phyloP scores from a whole-genome alignment of 2,329 filamentous ascomycete genomes.

The Curvularia sp. region DNA sequence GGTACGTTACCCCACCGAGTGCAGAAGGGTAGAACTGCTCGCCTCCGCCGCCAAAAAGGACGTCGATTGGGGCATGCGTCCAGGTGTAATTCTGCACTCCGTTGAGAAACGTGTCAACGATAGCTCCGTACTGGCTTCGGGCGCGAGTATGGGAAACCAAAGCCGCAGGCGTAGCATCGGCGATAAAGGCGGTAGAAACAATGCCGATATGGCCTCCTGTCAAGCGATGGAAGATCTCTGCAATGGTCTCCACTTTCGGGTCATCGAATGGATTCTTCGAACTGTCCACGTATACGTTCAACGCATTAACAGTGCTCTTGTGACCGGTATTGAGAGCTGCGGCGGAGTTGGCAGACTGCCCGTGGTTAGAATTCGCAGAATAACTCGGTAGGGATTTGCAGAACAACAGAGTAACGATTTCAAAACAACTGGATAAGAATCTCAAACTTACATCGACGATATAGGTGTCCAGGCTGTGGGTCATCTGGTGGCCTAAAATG shows the following conservation, averaged over 20 bases:
- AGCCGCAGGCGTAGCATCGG: slow-evolving; percentile 81
- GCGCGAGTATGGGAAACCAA: slow-evolving; percentile 68
- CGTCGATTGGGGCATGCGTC: slow-evolving; percentile 75
- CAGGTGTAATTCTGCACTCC: slow-evolving; percentile 82
- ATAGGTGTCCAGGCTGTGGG: too few relatives aligned
- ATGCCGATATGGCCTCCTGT: slow-evolving; percentile 66
- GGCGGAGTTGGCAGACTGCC: slow-evolving; percentile 50
- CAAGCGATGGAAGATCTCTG: slow-evolving; percentile 76
- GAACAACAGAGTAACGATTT: too few relatives aligned
- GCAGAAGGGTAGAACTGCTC: slow-evolving; percentile 72
- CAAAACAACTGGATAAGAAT: too few relatives aligned
- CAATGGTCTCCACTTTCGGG: slow-evolving; percentile 84
- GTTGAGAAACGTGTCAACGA: slow-evolving; percentile 78
- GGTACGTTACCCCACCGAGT: slow-evolving; percentile 67
- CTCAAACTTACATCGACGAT: too few relatives aligned
- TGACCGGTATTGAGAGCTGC: slow-evolving; percentile 83
- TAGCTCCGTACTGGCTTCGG: slow-evolving; percentile 71
- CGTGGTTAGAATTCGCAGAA: too few relatives aligned
- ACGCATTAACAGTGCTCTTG: slow-evolving; percentile 82
- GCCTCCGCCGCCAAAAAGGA: slow-evolving; percentile 81
- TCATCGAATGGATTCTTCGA: slow-evolving; percentile 77
- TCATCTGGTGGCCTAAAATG: too few relatives aligned
- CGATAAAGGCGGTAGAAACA: slow-evolving; percentile 80
- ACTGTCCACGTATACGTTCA: slow-evolving; percentile 82
- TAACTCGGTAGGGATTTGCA: too few relatives aligned